These are phyloP conservation scores for Xylaria cubensis DNA, from an alignment of 495 filamentous ascomycete genomes.

Conservation along the genomic window DNA sequence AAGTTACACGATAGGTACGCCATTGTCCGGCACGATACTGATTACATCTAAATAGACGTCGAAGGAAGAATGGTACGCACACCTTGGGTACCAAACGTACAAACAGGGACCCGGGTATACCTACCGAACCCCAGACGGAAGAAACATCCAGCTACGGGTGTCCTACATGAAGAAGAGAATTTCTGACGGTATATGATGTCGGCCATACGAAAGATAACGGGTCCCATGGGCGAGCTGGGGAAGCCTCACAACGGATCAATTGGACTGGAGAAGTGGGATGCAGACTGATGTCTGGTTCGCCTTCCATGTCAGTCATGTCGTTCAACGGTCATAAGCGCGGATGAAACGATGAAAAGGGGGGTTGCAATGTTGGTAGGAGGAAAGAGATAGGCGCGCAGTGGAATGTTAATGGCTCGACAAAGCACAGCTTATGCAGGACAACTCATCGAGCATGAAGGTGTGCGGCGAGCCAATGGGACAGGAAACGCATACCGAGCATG, in stretches of 20 bases:
- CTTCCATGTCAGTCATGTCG: conserved; percentile 24
- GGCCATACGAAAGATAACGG: conserved; percentile 5
- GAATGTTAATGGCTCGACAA: conserved; percentile 32
- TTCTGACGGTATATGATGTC: conserved; percentile 16
- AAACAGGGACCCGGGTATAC: conserved; percentile 27
- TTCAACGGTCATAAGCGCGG: conserved; percentile 40
- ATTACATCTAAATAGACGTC: conserved; percentile 34
- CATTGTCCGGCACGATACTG: conserved; percentile 6
- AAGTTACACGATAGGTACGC: conserved; percentile 26
- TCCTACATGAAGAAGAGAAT: conserved; percentile 41
- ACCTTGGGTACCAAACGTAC: conserved; percentile 54
- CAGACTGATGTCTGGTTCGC: neutral
- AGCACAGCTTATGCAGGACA: conserved; percentile 40
- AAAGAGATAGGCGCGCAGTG: conserved; percentile 33
- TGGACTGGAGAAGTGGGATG: conserved; percentile 13
- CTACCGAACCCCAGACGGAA: conserved; percentile 22
- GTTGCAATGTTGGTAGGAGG: conserved; percentile 31
- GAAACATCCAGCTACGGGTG: conserved; percentile 27
- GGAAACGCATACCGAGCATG: conserved; percentile 35
- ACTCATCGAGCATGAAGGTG: conserved; percentile 40
- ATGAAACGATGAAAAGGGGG: conserved; percentile 27
- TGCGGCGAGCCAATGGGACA: conserved; percentile 23
- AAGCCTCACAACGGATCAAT: conserved; percentile 36
- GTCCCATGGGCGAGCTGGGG: conserved; percentile 10
- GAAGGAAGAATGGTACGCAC: conserved; percentile 64